Percentiles rank a stretch among this genome's conserved stretches.
Conservation (phyloP, 345 rosid species). For the Populus davidiana region DNA sequence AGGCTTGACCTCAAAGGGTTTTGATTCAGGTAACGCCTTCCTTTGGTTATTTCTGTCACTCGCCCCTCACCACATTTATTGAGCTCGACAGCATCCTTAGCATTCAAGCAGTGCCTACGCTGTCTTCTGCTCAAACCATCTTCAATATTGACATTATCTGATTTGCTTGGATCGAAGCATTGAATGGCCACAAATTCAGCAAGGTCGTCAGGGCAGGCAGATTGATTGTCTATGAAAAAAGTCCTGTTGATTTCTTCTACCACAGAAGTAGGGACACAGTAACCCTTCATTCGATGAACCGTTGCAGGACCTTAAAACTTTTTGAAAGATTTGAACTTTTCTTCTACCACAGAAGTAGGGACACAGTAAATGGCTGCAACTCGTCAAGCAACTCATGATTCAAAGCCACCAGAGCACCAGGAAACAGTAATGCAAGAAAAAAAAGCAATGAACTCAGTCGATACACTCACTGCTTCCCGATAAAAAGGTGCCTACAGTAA, state of each 20-base stretch:
- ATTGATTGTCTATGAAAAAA: conserved; percentile 32
- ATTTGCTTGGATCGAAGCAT: conserved; percentile 33
- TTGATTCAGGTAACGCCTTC: conserved; percentile 18
- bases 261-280: conserved; percentile 59
- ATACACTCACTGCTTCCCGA: conserved; percentile 36
- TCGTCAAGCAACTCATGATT: conserved; percentile 55
- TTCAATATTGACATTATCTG: conserved; percentile 10
- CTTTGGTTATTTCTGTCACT: conserved; percentile 30
- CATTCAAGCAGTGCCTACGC: conserved; percentile 53
- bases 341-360: no score
- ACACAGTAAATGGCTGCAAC: conserved; percentile 37
- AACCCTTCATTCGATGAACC: conserved; percentile 51
- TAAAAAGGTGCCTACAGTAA: conserved; percentile 31
- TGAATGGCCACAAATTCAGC: conserved; percentile 41
- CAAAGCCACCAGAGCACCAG: conserved; percentile 91
- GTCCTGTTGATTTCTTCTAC: conserved; percentile 43
- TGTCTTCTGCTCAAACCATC: conserved; percentile 23
- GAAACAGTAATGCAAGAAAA: conserved; percentile 75
- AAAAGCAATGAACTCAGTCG: conserved; percentile 72
- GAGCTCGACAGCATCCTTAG: conserved; percentile 60
- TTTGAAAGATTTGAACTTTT: conserved; percentile 33
- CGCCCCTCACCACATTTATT: conserved; percentile 63
- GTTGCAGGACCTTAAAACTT: conserved; percentile 27
- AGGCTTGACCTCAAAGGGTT: background rate
- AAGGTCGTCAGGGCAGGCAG: conserved; percentile 56